Conservation (phyloP, 73 alveolate genomes). For the Uronychia binucleata region DNA sequence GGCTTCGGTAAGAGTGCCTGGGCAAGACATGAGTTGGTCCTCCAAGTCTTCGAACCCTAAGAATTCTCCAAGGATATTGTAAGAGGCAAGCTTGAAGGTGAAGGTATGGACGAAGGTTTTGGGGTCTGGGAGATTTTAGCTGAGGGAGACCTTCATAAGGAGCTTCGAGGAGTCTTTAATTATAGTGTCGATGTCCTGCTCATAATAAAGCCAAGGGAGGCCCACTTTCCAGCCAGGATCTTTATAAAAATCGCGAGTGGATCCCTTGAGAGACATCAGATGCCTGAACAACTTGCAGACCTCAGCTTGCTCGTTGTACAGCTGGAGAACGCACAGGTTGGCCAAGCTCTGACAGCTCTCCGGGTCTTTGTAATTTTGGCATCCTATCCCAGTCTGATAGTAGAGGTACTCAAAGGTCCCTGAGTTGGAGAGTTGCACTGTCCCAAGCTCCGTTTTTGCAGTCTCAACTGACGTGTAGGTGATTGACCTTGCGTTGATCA, state of each 20-base stretch:
- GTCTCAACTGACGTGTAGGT: conserved; percentile 29
- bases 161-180: conserved; percentile 38
- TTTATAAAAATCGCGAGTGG: conserved; percentile 23
- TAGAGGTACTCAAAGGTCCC: conserved; percentile 58
- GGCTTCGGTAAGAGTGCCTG: conserved; percentile 43
- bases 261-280: neutral
- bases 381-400: conserved; percentile 66
- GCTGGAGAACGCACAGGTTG: conserved; percentile 72
- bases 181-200: conserved; percentile 26
- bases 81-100: conserved; percentile 49
- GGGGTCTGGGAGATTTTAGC: conserved; percentile 5
- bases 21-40: conserved; percentile 58
- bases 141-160: conserved; percentile 54
- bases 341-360: conserved; percentile 73
- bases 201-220: conserved; percentile 66
- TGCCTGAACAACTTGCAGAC: conserved; percentile 44
- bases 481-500: conserved; percentile 25
- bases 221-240: conserved; percentile 51
- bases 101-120: conserved; percentile 1
- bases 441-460: conserved; percentile 9
- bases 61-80: conserved; percentile 57
- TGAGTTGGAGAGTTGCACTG: conserved; percentile 23
- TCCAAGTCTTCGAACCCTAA: conserved; percentile 61
- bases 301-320: conserved; percentile 45
- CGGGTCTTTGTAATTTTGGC: conserved; percentile 59